Evolutionary conservation across 2,329 filamentous ascomycete genomes (phyloP).

Genomic region (Diaporthe vaccinii): DNA sequence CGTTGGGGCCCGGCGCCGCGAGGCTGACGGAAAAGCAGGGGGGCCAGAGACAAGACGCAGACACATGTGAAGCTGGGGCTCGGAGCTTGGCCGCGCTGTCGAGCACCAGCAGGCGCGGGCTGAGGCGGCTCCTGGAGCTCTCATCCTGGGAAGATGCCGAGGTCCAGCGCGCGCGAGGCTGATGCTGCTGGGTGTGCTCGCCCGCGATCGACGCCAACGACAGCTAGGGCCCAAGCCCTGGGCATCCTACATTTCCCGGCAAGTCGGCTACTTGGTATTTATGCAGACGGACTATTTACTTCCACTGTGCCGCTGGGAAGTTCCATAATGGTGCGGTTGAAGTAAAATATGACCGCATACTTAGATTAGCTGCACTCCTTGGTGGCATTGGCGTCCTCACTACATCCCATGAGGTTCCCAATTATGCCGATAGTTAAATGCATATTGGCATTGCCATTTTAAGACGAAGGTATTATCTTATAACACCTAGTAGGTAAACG

Average conservation of each 20-base stretch:
- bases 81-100: neutral
- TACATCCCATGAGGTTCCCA: neutral
- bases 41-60: neutral
- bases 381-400: neutral
- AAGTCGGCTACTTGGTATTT: neutral
- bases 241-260: slow-evolving; percentile 23
- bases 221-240: slow-evolving; percentile 16
- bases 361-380: neutral
- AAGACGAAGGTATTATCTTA: neutral
- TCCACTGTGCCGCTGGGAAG: neutral
- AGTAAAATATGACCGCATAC: neutral
- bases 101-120: neutral
- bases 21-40: slow-evolving; percentile 19
- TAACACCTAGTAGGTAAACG: neutral
- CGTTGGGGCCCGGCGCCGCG: neutral
- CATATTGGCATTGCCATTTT: neutral
- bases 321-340: neutral
- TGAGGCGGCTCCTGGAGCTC: slow-evolving; percentile 14
- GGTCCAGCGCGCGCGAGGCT: slow-evolving; percentile 28
- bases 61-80: slow-evolving; percentile 19
- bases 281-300: neutral
- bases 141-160: slow-evolving; percentile 29
- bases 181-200: neutral
- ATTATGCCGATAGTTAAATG: neutral
- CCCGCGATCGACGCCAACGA: slow-evolving; percentile 11